Evolutionary conservation across 2,329 filamentous ascomycete species (phyloP).

Genomic region (Rhynchosporium graminicola): DNA sequence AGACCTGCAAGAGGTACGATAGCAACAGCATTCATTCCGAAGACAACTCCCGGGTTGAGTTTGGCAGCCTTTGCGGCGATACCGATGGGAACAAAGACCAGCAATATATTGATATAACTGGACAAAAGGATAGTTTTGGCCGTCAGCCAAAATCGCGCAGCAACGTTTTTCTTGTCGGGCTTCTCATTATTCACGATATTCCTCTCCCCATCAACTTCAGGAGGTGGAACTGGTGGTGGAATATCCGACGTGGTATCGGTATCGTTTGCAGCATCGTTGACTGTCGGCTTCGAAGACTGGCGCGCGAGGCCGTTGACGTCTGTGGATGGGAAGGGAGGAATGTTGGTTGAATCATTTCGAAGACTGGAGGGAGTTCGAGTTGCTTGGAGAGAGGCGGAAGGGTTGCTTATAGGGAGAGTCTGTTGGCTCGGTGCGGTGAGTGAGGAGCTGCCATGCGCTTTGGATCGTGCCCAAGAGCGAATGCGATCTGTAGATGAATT

Average conservation of each 20-base stretch:
- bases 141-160: constrained; percentile 39
- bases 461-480: constrained; percentile 55
- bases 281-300: constrained; percentile 36
- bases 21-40: constrained; percentile 73
- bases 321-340: constrained; percentile 32
- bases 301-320: constrained; percentile 35
- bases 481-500: constrained; percentile 55
- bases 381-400: constrained; percentile 32
- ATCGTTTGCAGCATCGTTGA: constrained; percentile 41
- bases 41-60: constrained; percentile 61
- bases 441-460: constrained; percentile 54
- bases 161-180: constrained; percentile 36
- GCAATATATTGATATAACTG: constrained; percentile 76
- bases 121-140: constrained; percentile 64
- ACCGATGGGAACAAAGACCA: constrained; percentile 77
- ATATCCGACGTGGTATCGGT: constrained; percentile 41
- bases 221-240: constrained; percentile 47
- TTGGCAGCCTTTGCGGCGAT: constrained; percentile 62
- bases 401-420: constrained; percentile 45
- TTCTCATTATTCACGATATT: constrained; percentile 51
- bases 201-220: constrained; percentile 57
- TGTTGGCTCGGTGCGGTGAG: constrained; percentile 41
- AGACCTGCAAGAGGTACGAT: constrained; percentile 74
- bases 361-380: constrained; percentile 24
- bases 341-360: constrained; percentile 31